Evolutionary conservation across 176 grass and related monocot genomes (phyloP), one percentile per base, ranked within the genome.

Genomic region (Dactylis glomerata): DNA sequence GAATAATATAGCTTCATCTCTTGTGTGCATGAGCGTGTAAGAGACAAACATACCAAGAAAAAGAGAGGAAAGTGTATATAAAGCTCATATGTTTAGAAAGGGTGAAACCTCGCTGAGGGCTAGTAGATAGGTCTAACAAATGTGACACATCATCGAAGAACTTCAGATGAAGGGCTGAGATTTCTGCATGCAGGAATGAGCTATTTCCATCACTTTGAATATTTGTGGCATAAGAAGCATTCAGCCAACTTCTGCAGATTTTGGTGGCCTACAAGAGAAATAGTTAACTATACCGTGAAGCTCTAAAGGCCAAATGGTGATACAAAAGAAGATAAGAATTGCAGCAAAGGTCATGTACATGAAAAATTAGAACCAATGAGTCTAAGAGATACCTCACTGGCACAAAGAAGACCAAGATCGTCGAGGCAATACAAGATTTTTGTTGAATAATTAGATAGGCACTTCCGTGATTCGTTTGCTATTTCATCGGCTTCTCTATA

Each of bases 361-460:
- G 13, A 85, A 44, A 61, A 44, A 66, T 24, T 73, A 76, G 23
- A 84, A 90, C 11, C 3, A 62, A 38, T 73, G 10, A 26, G 71
- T 63, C 23, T 78, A 92, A 81, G 16, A 37, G 61, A 89, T 91
- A 97, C 95, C 95, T 97, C 90, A 68, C 56, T 83, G 68, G 89
- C 91, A 90, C 92, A 97, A 82, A 97, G 61, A 67, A 95, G 89
- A 77, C 95, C 95, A 58, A 83, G 75, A 78, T 97, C 91, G 77
- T 95, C 81, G 68, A 95, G 79, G 77, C 92, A 97, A 82, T 88
- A 81, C 86, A 81, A 86, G 62, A 97, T 91, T 67, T 88, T 92
- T 56, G 80, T 81, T 85, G 78, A 82, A 77, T 73, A 92, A 83
- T 73, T 86, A 51, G 83, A 88, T 19, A 97, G 75, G 56, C 50